Evolutionary conservation across 352 stramenopile genomes (phyloP).

Genomic region (Phytophthora idaei): DNA sequence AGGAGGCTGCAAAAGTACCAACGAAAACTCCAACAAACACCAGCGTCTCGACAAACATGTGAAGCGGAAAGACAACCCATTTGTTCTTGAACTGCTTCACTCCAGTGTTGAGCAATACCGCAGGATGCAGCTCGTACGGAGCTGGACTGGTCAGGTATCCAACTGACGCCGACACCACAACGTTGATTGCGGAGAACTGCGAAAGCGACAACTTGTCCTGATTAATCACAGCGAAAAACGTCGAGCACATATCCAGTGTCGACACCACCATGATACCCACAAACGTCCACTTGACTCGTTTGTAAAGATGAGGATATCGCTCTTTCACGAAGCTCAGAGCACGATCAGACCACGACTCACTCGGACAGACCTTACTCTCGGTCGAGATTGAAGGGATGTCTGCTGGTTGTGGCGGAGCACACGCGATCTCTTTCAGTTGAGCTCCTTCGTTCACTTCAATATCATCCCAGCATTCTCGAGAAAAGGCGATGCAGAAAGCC

Average conservation of each 20-base stretch:
- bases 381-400: not conserved
- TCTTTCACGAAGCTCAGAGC: conserved; percentile 34
- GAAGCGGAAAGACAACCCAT: conserved; percentile 75
- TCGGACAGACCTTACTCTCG: not conserved
- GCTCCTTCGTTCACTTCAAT: conserved; percentile 48
- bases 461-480: conserved; percentile 75
- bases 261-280: conserved; percentile 74
- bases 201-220: conserved; percentile 58
- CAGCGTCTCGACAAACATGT: conserved; percentile 73
- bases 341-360: conserved; percentile 25
- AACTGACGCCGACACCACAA: conserved; percentile 64
- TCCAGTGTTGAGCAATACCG: conserved; percentile 56
- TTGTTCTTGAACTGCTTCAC: conserved; percentile 74
- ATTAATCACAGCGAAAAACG: conserved; percentile 54
- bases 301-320: conserved; percentile 65
- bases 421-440: conserved; percentile 27
- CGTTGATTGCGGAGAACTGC: conserved; percentile 78
- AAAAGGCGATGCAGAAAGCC: conserved; percentile 73
- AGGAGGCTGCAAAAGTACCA: conserved; percentile 75
- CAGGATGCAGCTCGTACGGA: conserved; percentile 64
- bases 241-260: conserved; percentile 71
- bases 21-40: conserved; percentile 79
- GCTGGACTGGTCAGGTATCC: conserved; percentile 75
- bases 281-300: conserved; percentile 80
- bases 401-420: conserved; percentile 1